phyloP scores from a whole-genome alignment of 345 rosid species.

The Arabis alpina region DNA sequence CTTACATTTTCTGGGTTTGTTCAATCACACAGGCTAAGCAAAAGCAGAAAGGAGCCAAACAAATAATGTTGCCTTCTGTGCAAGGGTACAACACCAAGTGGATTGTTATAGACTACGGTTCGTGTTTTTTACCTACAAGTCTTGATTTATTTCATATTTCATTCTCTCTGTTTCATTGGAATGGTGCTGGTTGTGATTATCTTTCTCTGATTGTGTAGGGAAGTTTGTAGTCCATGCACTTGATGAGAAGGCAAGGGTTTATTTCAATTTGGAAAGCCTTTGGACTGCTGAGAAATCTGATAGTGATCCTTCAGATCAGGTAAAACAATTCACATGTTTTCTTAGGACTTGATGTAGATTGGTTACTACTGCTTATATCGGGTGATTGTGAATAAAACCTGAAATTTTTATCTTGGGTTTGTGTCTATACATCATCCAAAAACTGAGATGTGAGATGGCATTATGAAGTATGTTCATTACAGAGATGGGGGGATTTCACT shows the following conservation, averaged over 20 bases:
- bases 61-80: slow-evolving; percentile 64
- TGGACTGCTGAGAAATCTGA: slow-evolving; percentile 49
- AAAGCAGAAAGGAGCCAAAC: slow-evolving; percentile 73
- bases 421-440: not conserved
- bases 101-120: slow-evolving; percentile 86
- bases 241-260: slow-evolving; percentile 90
- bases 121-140: slow-evolving; percentile 30
- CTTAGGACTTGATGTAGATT: not conserved
- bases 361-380: not conserved
- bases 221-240: slow-evolving; percentile 87
- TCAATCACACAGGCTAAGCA: slow-evolving; percentile 70
- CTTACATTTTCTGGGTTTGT: slow-evolving; percentile 12
- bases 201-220: slow-evolving; percentile 47
- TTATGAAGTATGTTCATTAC: not conserved
- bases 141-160: not conserved
- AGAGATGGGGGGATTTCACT: not conserved
- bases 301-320: slow-evolving; percentile 55
- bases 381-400: not conserved
- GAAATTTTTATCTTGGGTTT: slow-evolving; percentile 11
- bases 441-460: slow-evolving; percentile 3
- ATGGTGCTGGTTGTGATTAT: not conserved
- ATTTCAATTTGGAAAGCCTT: slow-evolving; percentile 76
- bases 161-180: not conserved
- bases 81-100: slow-evolving; percentile 85
- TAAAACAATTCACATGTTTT: slow-evolving; percentile 27